These are phyloP conservation scores for Rhinocladiella similis DNA, from an alignment of 2,329 filamentous ascomycete genomes.

Conservation along the genomic window DNA sequence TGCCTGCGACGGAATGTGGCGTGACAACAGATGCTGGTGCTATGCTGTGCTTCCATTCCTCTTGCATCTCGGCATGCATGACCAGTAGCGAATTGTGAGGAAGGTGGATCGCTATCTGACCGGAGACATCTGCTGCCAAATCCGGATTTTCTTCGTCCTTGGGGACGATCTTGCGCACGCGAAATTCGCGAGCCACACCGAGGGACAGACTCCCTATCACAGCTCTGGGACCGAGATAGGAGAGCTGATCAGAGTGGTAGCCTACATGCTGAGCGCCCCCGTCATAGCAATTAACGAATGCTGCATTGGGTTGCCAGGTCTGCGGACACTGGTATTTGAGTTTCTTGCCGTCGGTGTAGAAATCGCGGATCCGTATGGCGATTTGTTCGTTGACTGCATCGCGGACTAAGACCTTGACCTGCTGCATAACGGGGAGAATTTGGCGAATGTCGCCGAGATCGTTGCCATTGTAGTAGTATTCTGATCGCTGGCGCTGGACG, in stretches of 20 bases:
- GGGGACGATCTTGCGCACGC: constrained; percentile 74
- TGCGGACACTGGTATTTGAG: constrained; percentile 69
- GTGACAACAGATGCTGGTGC: constrained; percentile 73
- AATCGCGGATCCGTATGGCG: constrained; percentile 64
- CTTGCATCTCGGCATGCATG: constrained; percentile 98
- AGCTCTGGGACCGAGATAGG: constrained; percentile 84
- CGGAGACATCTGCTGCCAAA: constrained; percentile 59
- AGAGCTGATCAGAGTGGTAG: constrained; percentile 89
- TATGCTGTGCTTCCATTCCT: constrained; percentile 92
- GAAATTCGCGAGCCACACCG: constrained; percentile 90
- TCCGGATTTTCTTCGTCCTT: constrained; percentile 44
- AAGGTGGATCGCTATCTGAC: constrained; percentile 88
- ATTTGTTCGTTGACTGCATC: constrained; percentile 76
- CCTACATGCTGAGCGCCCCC: constrained; percentile 81
- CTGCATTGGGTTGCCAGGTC: constrained; percentile 80
- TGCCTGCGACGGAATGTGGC: constrained; percentile 79
- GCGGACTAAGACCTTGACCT: constrained; percentile 69
- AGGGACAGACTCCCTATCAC: constrained; percentile 88
- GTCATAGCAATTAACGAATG: constrained; percentile 92
- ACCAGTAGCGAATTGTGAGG: constrained; percentile 91
- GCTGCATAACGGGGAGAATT: constrained; percentile 71
- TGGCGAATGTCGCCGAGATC: constrained; percentile 73
- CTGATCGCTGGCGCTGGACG: constrained; percentile 66
- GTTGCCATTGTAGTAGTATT: constrained; percentile 84
- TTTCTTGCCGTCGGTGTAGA: constrained; percentile 70